Percentiles rank a stretch among this genome's conserved stretches.
phyloP scores from a whole-genome alignment of 2,329 filamentous ascomycete genomes.

The Fusarium sp. region DNA sequence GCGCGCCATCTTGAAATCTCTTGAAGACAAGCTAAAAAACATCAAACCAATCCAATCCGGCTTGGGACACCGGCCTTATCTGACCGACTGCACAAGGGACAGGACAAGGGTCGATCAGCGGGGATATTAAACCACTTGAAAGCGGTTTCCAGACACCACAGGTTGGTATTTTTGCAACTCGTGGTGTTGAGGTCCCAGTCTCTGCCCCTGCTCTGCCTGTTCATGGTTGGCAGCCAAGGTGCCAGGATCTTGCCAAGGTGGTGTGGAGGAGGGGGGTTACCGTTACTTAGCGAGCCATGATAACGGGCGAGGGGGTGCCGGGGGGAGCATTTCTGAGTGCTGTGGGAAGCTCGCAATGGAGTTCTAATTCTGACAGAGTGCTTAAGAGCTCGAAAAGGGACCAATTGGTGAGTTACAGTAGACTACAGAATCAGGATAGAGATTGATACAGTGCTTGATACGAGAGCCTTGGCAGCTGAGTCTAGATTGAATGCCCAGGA shows the following conservation, averaged over 20 bases:
- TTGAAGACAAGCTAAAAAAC: slow-evolving; percentile 13
- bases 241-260: slow-evolving; percentile 34
- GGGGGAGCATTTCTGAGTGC: slow-evolving; percentile 14
- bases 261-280: slow-evolving; percentile 27
- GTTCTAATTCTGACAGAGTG: slow-evolving; percentile 32
- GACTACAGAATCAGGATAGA: slow-evolving; percentile 1
- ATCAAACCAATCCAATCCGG: slow-evolving; percentile 19
- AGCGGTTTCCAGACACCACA: slow-evolving; percentile 31
- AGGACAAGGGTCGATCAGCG: slow-evolving; percentile 43
- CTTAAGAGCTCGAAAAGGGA: background rate
- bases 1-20: background rate
- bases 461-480: slow-evolving; percentile 18
- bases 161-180: slow-evolving; percentile 10
- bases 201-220: slow-evolving; percentile 11
- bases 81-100: slow-evolving; percentile 43
- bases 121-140: slow-evolving; percentile 48
- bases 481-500: slow-evolving; percentile 10
- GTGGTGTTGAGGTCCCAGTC: slow-evolving; percentile 28
- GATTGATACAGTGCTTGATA: background rate
- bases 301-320: slow-evolving; percentile 26
- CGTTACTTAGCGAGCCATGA: slow-evolving; percentile 38
- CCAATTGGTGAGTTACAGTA: slow-evolving; percentile 5
- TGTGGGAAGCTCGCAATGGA: slow-evolving; percentile 35
- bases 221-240: slow-evolving; percentile 23
- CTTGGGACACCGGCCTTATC: slow-evolving; percentile 44